These are phyloP conservation scores for Gracilariopsis chorda DNA, from an alignment of 23 red algal species.

Conservation along the genomic window DNA sequence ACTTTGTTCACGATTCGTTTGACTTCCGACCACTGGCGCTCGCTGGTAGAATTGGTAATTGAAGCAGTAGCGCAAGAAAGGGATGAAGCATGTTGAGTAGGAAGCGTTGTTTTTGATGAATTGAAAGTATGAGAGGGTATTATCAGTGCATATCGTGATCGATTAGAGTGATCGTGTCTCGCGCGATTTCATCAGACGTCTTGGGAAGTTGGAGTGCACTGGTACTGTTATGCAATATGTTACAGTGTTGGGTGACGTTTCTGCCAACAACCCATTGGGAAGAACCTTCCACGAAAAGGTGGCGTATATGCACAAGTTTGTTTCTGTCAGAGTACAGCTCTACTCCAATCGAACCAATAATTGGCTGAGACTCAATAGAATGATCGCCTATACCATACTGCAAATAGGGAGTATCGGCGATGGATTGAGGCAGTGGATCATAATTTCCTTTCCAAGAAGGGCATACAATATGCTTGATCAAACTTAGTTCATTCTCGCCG, in stretches of 20 bases:
- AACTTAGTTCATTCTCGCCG: background rate
- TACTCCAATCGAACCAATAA: background rate
- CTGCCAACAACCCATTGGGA: background rate
- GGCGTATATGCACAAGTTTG: background rate
- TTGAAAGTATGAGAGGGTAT: background rate
- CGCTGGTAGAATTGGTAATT: no score
- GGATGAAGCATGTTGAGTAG: background rate
- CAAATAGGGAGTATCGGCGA: background rate
- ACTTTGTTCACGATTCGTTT: conserved; percentile 31
- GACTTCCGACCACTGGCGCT: background rate
- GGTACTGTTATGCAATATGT: background rate
- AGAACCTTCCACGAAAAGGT: background rate
- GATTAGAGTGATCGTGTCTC: background rate
- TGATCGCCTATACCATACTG: conserved; percentile 2
- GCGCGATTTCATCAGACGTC: background rate
- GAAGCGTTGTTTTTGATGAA: background rate
- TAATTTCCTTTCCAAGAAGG: background rate
- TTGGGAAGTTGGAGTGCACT: background rate
- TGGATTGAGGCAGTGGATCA: background rate
- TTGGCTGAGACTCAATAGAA: background rate
- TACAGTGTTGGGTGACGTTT: background rate
- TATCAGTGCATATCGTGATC: background rate
- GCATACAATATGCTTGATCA: background rate
- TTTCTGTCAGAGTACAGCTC: background rate
- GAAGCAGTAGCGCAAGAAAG: conserved; percentile 4